Evolutionary conservation across 1,284 basidiomycete genomes (phyloP).

Genomic region (Boletus subluridellus): DNA sequence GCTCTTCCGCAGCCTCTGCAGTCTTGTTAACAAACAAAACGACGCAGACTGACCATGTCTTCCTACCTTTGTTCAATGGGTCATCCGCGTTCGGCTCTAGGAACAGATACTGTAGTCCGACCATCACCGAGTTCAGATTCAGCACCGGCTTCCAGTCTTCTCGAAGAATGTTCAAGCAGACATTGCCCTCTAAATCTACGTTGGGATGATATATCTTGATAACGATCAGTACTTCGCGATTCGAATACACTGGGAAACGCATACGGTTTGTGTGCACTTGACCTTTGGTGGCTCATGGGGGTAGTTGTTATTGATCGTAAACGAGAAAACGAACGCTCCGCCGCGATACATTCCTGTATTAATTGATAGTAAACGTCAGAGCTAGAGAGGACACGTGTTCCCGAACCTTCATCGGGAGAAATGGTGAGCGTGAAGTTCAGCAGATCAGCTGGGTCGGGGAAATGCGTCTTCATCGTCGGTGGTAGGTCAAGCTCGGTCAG

Average conservation of each 20-base stretch:
- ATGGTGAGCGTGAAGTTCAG: conserved; percentile 96
- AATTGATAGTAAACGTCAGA: conserved; percentile 8
- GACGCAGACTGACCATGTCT: not conserved
- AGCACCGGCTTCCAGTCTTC: conserved; percentile 99
- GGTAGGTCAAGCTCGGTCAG: conserved; percentile 96
- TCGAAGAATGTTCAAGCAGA: conserved; percentile 94
- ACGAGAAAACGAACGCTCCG: conserved; percentile 90
- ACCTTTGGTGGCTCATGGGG: conserved; percentile 99
- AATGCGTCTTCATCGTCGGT: conserved; percentile 92
- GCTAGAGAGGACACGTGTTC: not conserved
- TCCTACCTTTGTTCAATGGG: conserved; percentile 93
- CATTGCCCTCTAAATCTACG: conserved; percentile 95
- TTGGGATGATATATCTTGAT: conserved; percentile 97
- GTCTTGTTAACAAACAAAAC: conserved; percentile 13
- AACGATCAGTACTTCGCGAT: conserved; percentile 4
- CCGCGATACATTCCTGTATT: conserved; percentile 93
- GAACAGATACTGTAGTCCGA: conserved; percentile 97
- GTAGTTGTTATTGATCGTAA: conserved; percentile 96
- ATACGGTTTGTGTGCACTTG: conserved; percentile 91
- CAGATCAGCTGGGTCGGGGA: conserved; percentile 88
- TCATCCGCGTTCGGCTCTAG: conserved; percentile 98
- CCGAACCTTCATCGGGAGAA: conserved; percentile 90
- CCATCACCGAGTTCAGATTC: conserved; percentile 95
- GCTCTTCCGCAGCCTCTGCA: conserved; percentile 91
- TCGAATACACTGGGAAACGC: conserved; percentile 23